Conservation (phyloP, 225 moss, liverwort and hornwort species). For the Straminergon stramineum region DNA sequence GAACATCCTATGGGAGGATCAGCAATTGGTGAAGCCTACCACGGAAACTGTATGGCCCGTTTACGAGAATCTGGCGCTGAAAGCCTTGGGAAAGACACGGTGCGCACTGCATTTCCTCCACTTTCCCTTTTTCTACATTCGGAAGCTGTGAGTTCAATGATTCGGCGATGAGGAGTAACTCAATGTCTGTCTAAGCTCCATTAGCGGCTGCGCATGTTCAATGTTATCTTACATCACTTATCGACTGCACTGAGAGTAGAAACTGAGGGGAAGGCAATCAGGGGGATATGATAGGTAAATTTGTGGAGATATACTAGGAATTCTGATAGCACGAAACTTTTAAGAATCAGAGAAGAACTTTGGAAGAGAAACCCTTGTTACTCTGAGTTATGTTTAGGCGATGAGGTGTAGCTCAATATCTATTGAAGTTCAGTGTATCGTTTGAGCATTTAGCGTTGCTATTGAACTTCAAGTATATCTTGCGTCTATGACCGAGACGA, state of each 20-base stretch:
- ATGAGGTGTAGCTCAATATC: not conserved
- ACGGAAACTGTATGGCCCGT: conserved; percentile 57
- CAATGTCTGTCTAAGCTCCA: not conserved
- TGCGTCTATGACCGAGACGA: not conserved
- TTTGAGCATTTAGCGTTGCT: not conserved
- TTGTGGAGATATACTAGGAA: too few species aligned
- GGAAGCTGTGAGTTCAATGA: not conserved
- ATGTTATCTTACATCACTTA: not conserved
- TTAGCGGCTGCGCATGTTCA: not conserved
- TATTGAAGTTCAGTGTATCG: not conserved
- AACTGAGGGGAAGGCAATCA: too few species aligned
- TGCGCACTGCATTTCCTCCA: not conserved
- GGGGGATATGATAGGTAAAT: too few species aligned
- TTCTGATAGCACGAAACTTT: too few species aligned
- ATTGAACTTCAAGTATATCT: not conserved
- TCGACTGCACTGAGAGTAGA: too few species aligned
- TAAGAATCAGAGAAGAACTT: not conserved
- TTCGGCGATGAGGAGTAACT: not conserved
- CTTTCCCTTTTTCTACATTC: not conserved
- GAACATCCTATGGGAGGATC: conserved; percentile 46
- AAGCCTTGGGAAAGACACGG: conserved; percentile 45
- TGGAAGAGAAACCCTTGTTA: not conserved
- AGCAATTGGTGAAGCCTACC: conserved; percentile 59
- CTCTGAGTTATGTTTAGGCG: not conserved
- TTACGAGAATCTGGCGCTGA: conserved; percentile 54